Evolutionary conservation across 768 basidiomycete genomes (phyloP), one percentile per base, ranked within the genome.

Genomic region (Kwoniella botswanensis): DNA sequence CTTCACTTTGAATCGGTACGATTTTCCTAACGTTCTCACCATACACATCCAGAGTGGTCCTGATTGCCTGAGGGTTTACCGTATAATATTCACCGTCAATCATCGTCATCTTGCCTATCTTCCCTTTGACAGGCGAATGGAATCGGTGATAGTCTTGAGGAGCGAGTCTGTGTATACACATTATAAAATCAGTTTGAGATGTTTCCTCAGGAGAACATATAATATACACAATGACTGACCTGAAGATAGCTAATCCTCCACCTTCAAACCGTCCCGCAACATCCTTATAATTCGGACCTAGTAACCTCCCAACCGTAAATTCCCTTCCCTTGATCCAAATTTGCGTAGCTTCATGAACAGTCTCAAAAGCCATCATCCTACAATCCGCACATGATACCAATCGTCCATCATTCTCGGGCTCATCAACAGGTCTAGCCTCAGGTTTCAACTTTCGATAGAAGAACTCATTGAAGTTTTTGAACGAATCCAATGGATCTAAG

Each of bases 291-390:
- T 84, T 85, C 3, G 92, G 91, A 0, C 95, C 95, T 0, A 98
- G 87, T 43, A 99, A 86, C 1, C 90, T 87, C 5, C 85, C 87
- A 3, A 98, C 87, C 1, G 90, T 90, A 80, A 99, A 98, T 76
- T 97, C 94, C 54, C 94, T 89, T 3, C 96, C 96, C 79, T 98
- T 98, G 85, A 98, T 96, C 96, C 96, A 99, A 0, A 99, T 85
- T 24, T 87, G 86, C 2, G 94, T 97, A 0, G 96, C 96, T 67
- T 93, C 92, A 59, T 84, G 85, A 9, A 97, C 90, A 0, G 89
- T 91, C 82, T 92, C 90, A 83, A 98, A 99, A 1, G 91, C 89
- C 91, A 98, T 94, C 71, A 97, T 87, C n/a, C 96, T 91, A 80
- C 93, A 98, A 85, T 99, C 96, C 1, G 95, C 97, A n/a, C 89